phyloP scores from a whole-genome alignment of 495 filamentous ascomycete species.

The Opeltia flavorubescens region DNA sequence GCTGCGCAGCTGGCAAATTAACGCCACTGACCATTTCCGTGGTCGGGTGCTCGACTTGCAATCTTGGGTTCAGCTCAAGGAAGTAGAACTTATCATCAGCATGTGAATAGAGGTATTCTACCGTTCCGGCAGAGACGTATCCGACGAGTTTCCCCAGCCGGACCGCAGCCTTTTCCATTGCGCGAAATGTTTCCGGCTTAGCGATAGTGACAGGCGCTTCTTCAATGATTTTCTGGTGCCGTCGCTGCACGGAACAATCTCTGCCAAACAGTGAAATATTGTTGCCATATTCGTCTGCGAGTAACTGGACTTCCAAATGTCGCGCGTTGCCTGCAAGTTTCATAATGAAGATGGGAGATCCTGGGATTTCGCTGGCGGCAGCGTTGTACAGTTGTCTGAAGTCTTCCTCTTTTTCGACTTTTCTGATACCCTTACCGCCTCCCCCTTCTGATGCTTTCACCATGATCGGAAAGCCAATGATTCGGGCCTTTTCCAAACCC shows the following conservation, averaged over 20 bases:
- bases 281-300: conserved; percentile 98
- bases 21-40: conserved; percentile 99
- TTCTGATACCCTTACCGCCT: conserved; percentile 98
- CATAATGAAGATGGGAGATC: conserved; percentile 99
- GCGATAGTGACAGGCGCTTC: conserved; percentile 96
- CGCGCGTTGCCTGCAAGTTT: conserved; percentile 93
- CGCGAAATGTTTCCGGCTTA: conserved; percentile 71
- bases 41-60: conserved; percentile 98
- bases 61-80: conserved; percentile 91
- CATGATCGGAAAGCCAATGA: conserved; percentile 98
- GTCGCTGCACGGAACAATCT: conserved; percentile 96
- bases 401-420: conserved; percentile 73
- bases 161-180: conserved; percentile 95
- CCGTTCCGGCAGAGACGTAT: conserved; percentile 96
- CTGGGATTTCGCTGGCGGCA: conserved; percentile 94
- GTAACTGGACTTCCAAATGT: conserved; percentile 92
- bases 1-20: conserved; percentile 89
- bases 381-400: conserved; percentile 83
- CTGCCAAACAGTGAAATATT: conserved; percentile 97
- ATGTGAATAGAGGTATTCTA: conserved; percentile 98
- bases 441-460: conserved; percentile 99
- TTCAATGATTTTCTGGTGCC: conserved; percentile 99
- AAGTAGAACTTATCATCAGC: conserved; percentile 99
- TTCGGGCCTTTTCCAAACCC: conserved; percentile 68
- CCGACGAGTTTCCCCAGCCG: conserved; percentile 86